Conservation (phyloP, 2,329 filamentous ascomycete species). For the Penicillium fuscoglaucum region DNA sequence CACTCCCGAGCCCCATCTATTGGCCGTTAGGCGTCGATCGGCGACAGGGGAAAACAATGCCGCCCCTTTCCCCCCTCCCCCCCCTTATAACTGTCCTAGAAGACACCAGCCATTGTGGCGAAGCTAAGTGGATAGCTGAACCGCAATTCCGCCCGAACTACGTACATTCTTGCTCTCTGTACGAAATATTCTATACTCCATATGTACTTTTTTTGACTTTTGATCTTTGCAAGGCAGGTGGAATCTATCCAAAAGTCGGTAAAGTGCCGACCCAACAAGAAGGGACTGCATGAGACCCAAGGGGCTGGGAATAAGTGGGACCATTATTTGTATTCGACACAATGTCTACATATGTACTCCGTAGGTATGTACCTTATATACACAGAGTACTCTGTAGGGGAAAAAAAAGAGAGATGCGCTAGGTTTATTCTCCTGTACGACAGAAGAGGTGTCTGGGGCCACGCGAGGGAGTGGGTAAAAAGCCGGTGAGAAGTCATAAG, state of each 20-base stretch:
- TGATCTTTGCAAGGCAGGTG: neutral
- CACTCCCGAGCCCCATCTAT: slow-evolving; percentile 20
- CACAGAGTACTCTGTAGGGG: neutral
- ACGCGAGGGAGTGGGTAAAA: slow-evolving; percentile 24
- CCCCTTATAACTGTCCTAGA: neutral
- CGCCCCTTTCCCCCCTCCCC: slow-evolving; percentile 5
- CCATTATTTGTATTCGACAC: slow-evolving; percentile 20
- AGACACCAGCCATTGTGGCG: slow-evolving; percentile 1
- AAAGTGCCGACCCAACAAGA: slow-evolving; percentile 28
- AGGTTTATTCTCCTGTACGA: slow-evolving; percentile 18
- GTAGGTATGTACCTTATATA: neutral
- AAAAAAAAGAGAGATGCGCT: slow-evolving; percentile 8
- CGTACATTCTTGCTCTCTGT: neutral
- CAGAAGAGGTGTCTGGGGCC: slow-evolving; percentile 19
- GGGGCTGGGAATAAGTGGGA: slow-evolving; percentile 26
- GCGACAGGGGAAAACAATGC: slow-evolving; percentile 9
- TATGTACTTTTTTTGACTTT: neutral
- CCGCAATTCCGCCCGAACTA: neutral
- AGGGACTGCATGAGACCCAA: slow-evolving; percentile 23
- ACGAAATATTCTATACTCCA: neutral
- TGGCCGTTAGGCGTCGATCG: slow-evolving; percentile 23
- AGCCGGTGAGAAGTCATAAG: slow-evolving; percentile 20
- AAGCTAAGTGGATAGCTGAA: neutral
- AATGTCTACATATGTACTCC: neutral
- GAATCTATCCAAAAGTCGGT: slow-evolving; percentile 25